Evolutionary conservation across 2,329 filamentous ascomycete genomes (phyloP).

Genomic region (Stagonosporopsis rhizophila): DNA sequence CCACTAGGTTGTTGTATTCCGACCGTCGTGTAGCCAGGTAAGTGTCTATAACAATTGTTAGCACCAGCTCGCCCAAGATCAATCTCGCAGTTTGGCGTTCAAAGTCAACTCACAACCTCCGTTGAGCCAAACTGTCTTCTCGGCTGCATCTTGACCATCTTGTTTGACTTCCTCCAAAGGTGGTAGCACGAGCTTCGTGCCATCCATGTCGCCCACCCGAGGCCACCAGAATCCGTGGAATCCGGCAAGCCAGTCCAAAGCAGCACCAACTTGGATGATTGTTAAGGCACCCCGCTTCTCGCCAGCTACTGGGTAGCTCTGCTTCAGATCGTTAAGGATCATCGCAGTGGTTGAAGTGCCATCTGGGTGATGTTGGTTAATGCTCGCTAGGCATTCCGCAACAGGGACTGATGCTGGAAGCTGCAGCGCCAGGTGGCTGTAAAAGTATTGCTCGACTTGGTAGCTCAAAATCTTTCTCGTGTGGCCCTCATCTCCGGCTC

Average conservation of each 20-base stretch:
- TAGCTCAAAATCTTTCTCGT: slow-evolving; percentile 72
- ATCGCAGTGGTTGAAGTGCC: slow-evolving; percentile 58
- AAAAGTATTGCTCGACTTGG: slow-evolving; percentile 72
- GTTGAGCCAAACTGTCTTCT: slow-evolving; percentile 63
- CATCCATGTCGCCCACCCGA: slow-evolving; percentile 29
- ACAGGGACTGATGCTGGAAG: slow-evolving; percentile 57
- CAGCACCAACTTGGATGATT: slow-evolving; percentile 58
- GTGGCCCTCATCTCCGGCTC: slow-evolving; percentile 64
- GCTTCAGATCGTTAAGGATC: slow-evolving; percentile 64
- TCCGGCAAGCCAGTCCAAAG: slow-evolving; percentile 67
- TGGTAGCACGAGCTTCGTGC: slow-evolving; percentile 57
- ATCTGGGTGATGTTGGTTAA: slow-evolving; percentile 51
- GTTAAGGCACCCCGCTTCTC: slow-evolving; percentile 61
- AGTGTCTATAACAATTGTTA: slow-evolving; percentile 52
- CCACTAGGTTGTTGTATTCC: slow-evolving; percentile 61
- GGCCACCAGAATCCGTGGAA: slow-evolving; percentile 67
- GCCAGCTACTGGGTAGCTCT: slow-evolving; percentile 62
- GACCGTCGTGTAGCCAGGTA: slow-evolving; percentile 68
- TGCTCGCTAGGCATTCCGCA: slow-evolving; percentile 57
- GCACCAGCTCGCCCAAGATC: not conserved
- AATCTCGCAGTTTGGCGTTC: too few relatives aligned
- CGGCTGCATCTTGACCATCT: slow-evolving; percentile 32
- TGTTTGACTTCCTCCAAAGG: slow-evolving; percentile 61
- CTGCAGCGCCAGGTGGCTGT: slow-evolving; percentile 61
- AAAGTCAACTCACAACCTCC: slow-evolving; percentile 58